phyloP scores from a whole-genome alignment of 2,329 filamentous ascomycete species.

The Coniochaeta sp. region DNA sequence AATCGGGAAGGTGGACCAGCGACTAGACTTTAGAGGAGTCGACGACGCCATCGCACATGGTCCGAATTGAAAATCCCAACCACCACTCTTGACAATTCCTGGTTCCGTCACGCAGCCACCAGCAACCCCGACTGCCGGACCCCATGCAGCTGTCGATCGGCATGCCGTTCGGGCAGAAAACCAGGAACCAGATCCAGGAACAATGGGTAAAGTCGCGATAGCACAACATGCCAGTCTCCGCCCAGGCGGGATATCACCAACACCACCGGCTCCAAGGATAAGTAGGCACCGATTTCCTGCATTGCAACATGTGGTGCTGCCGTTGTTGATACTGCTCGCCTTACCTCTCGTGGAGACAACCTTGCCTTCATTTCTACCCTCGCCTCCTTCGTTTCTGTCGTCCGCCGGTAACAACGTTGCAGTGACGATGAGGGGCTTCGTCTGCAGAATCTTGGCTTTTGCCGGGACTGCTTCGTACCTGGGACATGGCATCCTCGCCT shows the following conservation, averaged over 20 bases:
- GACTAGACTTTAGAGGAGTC: not conserved
- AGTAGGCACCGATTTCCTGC: not conserved
- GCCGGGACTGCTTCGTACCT: not conserved
- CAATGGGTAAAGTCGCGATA: not conserved
- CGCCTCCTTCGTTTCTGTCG: not conserved
- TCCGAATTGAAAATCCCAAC: not conserved
- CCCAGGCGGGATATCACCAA: not conserved
- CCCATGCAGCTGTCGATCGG: not conserved
- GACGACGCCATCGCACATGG: conserved; percentile 1
- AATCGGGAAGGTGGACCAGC: not conserved
- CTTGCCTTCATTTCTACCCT: not conserved
- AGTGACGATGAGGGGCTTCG: not conserved
- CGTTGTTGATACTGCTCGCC: not conserved
- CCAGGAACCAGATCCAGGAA: not conserved
- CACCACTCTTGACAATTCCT: not conserved
- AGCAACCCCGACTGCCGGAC: not conserved
- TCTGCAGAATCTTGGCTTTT: not conserved
- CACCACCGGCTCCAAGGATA: not conserved
- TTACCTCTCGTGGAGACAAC: not conserved
- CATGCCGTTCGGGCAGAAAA: not conserved
- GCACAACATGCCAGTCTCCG: not conserved
- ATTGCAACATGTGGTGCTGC: not conserved
- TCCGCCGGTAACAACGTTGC: not conserved
- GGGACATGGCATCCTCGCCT: not conserved
- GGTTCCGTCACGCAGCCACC: not conserved